Base-by-base conservation (phyloP, 2,329 filamentous ascomycete genomes). In the Periglandula ipomoeae region DNA sequence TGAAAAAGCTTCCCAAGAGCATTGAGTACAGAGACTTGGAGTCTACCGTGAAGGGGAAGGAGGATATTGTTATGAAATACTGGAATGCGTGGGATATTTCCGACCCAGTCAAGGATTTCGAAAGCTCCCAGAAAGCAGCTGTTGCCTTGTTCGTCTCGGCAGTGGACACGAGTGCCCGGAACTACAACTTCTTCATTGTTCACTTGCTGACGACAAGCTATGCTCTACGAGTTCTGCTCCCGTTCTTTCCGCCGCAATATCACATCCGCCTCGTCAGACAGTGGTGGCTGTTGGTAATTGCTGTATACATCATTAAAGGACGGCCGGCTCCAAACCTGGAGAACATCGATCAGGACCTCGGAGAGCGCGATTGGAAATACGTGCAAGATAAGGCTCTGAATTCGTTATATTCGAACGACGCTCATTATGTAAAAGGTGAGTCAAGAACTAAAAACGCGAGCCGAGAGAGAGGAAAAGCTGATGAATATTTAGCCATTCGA, bases 201-300 rank as follows among this genome's bases (percentile, higher is more conserved):
- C 89, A 95, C 61, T 65, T 93, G 7, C 74, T 98, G 27, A 94
- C 88, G 0, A 85, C 86, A 19, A 90, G 85, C 52, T 89, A 98
- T 62, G 91, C 93, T 1, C 79, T 95, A 11, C 79, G 93, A n/a
- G 80, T 95, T 22, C 67, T 98, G 5, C 71, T 98, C 3, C 88
- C 93, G 0, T 66, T 88, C 32, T 70, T 96, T 10, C 89, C 89
- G 0, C 66, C 75, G 13, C 79, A 81, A 58, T 84, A 83, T 58
- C 91, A 95, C 56, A 64, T 89, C 41, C 71, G 71, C 20, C 70
- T 98, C 4, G 74, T 97, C 8, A 75, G 86, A 35, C 83, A 95
- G 63, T 97, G 93, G 89, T 95, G 89, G 87, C 70, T 98, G 5
- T 77, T 95, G 38, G 81, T 85, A 0, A 65, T 96, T 38, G 78